Evolutionary conservation across 176 grass and related monocot species (phyloP), one percentile per base, ranked within the genome.

Genomic region (Zea luxurians): DNA sequence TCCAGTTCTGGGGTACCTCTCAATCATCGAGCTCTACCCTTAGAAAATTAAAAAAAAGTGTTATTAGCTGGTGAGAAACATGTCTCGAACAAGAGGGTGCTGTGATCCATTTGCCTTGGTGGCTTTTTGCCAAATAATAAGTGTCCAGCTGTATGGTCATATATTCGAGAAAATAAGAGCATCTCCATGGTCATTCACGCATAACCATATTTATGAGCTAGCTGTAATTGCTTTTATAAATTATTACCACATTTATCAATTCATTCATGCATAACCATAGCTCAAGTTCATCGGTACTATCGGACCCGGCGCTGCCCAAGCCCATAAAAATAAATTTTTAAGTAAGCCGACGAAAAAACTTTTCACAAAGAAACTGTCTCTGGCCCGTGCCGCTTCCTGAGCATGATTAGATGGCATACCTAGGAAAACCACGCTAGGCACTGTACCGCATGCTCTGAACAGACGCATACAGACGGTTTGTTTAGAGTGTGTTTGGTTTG

Each of bases 21-120:
- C 86, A 3, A 60, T 92, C 57, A 81, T 57, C 12, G 86, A 89
- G 83, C 35, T 89, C 1, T 85, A 70, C 37, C 7, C 16, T 0
- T 63, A 63, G 61, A 36, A 11, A 36, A 11, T 34, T 4, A 62
- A 35, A 6, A 62, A 35, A 35, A 34, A 55, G 7, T 7, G 2
- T 61, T 62, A 62, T 62, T 62, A 36, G 60, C 10, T 13, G 18
- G 60, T 16, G 53, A 55, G 16, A 55, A 55, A 55, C 50, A 17
- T n/a, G 52, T 54, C 52, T 61, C 18, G 3, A 61, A 34, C 20
- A 61, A 34, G 27, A 34, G 27, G 20, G 20, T 10, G 4, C 8
- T 36, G 10, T 36, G 59, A 62, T 62, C 27, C 60, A 62, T 62
- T 62, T 62, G 10, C 21, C 27, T 35, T 4, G 36, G 11, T 62